phyloP scores from a whole-genome alignment of 805 yeast genomes.

The Lipomyces starkeyi region DNA sequence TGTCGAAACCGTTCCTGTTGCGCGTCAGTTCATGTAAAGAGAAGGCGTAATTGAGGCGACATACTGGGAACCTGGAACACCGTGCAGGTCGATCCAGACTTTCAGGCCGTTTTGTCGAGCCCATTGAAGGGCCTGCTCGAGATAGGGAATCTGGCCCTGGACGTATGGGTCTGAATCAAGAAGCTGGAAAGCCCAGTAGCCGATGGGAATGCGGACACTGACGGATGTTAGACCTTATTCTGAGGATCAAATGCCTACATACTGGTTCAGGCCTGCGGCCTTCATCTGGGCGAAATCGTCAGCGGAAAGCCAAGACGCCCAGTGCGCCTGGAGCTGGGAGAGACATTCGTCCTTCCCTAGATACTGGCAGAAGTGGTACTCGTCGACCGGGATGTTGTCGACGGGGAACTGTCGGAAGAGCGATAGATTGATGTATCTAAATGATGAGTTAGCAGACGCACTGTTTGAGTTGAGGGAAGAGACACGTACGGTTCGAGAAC shows the following conservation, averaged over 20 bases:
- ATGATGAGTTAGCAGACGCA: not conserved
- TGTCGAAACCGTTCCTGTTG: constrained; percentile 78
- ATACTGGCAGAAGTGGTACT: constrained; percentile 66
- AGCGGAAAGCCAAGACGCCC: constrained; percentile 71
- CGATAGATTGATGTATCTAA: constrained; percentile 68
- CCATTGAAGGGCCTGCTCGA: constrained; percentile 83
- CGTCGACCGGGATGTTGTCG: constrained; percentile 75
- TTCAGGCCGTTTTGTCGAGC: constrained; percentile 63
- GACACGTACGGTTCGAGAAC: constrained; percentile 71
- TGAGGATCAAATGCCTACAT: constrained; percentile 48
- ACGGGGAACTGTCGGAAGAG: constrained; percentile 62
- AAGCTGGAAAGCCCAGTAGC: constrained; percentile 69
- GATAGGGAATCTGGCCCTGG: constrained; percentile 72
- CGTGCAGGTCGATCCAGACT: constrained; percentile 91
- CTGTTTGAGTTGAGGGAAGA: not conserved
- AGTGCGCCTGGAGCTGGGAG: constrained; percentile 60
- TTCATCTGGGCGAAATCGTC: constrained; percentile 63
- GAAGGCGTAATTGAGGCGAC: not conserved
- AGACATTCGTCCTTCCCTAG: constrained; percentile 56
- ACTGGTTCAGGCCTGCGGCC: constrained; percentile 62
- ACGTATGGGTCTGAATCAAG: constrained; percentile 58
- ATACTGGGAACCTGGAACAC: constrained; percentile 86
- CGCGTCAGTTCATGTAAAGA: not conserved
- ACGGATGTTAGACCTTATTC: not conserved
- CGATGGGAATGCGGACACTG: constrained; percentile 58